Evolutionary conservation across 2,329 filamentous ascomycete species (phyloP), one percentile per base, ranked within the genome.

Genomic region (Trichoderma cornu-damae): DNA sequence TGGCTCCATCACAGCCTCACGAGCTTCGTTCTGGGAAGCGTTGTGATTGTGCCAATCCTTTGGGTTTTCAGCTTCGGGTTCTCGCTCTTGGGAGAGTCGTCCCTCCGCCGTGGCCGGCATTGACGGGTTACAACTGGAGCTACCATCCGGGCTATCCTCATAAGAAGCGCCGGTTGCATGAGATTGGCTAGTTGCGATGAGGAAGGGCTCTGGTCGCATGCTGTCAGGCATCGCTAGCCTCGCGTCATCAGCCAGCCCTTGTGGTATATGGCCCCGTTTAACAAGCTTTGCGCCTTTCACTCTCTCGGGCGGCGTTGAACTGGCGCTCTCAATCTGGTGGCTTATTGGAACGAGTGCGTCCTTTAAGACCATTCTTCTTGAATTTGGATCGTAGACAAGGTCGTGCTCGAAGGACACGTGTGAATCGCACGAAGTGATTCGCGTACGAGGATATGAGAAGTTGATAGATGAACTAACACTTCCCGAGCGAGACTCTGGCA

Each of bases 371-470:
- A 86, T 84, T 59, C 84, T 79, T 62, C 84, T 77, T 14, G 84
- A 85, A 63, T 86, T 86, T n/a, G 83, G 76, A 61, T 86, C 84
- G 64, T 85, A 84, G 46, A 87, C 79, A 68, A 88, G 63, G 30
- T 73, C 68, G 61, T 77, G 65, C 40, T 77, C 72, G 40, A 73
- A 57, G 1, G 74, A 56, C 2, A 59, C 35, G 43, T 38, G 16
- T 54, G 46, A 47, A 6, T 44, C 61, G 16, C 63, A 74, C 4
- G 76, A 77, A 22, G 73, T 73, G 28, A 73, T 65, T 48, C 73
- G 73, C 28, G 74, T 70, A 18, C 76, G 75, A 20, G 81, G 81
- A 62, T 83, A 83, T 2, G 81, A 84, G 61, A 83, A 84, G 64
- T 84, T 84, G 61, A 83, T 75, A 2, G 81, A 79, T 49, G 78